Conservation (phyloP, 1,284 basidiomycete genomes). For the Pseudozyma thailandica region DNA sequence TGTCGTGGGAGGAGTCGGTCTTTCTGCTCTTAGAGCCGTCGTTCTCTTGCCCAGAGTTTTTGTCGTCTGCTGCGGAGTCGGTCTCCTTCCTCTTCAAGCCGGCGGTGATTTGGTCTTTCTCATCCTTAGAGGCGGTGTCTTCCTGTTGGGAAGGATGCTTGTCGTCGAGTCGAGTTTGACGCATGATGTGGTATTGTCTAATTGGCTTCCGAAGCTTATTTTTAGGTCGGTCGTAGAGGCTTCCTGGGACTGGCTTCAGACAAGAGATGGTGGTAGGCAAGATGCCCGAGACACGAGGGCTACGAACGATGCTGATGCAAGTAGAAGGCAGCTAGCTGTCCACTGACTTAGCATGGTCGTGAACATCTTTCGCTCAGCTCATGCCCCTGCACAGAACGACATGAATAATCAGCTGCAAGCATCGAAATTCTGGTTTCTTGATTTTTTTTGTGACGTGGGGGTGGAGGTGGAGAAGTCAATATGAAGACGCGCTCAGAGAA, state of each 20-base stretch:
- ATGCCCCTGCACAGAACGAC: too few relatives aligned
- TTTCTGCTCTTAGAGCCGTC: constrained; percentile 24
- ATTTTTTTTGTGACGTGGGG: constrained; percentile 5
- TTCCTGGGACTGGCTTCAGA: too few relatives aligned
- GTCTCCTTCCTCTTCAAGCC: constrained; percentile 25
- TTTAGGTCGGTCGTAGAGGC: too few relatives aligned
- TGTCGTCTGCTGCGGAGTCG: background rate
- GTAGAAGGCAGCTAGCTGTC: too few relatives aligned
- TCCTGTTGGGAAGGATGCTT: background rate
- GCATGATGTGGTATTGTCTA: too few relatives aligned
- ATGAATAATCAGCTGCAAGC: constrained; percentile 4
- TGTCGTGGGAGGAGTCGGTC: constrained; percentile 2
- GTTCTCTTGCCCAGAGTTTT: background rate
- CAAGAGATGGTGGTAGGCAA: background rate
- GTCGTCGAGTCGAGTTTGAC: constrained; percentile 20
- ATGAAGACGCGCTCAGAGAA: constrained; percentile 14
- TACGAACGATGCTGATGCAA: too few relatives aligned
- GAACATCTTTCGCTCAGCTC: too few relatives aligned
- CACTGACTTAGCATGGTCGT: too few relatives aligned
- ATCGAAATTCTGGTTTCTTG: constrained; percentile 1
- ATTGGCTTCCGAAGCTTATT: too few relatives aligned
- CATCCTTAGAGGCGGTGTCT: background rate
- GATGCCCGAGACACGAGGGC: too few relatives aligned
- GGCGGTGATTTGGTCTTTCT: constrained; percentile 2
- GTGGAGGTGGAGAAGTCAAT: constrained; percentile 3